Base-by-base conservation (phyloP, 164 flowering plant genomes). In the Akebia trifoliata region DNA sequence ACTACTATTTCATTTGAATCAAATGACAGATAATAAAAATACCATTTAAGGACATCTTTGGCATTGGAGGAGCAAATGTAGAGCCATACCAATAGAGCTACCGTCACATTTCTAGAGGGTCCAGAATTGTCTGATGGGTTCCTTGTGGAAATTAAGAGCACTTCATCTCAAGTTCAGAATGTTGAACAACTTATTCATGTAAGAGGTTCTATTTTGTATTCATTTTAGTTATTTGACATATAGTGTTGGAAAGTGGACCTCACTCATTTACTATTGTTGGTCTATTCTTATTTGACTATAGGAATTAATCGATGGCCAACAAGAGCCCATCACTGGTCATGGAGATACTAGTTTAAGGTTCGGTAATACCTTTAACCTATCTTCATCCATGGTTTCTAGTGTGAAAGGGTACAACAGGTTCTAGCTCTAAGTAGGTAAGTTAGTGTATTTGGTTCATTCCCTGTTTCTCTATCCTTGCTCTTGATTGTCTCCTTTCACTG, bases 11-110 rank as follows among this genome's bases (percentile, higher is more conserved):
- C 4, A 38, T 55, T 43, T 55, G 24, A 22, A 37, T 44, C 74
- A 92, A 97, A 42, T 93, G 15, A 62, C 92, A 90, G 69, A 86
- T 85, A 30, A 90, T 93, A 96, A 97, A 93, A 78, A 78, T 93
- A 49, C 99, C 99, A 8, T 69, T 93, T 1, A 97, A 87, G 72
- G 93, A 84, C 61, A 90, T 93, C 25, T 87, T 93, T 72, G 97
- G 99, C 14, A 62, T 81, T 67, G 81, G 76, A 43, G 99, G 99
- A 21, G 63, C 81, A 51, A 93, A 87, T 65, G 90, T 93, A 66
- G 95, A 76, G 99, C 14, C 87, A 84, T 10, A 76, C 81, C 2
- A 90, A 96, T 69, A 90, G 97, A 47, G 97, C 99, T 17, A 74
- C 81, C 35, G 72, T 93, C 22, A 84, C 90, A 3, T 83, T 93